Base-by-base conservation (phyloP, 306 rosid genomes). In the Arachis hypogaea region DNA sequence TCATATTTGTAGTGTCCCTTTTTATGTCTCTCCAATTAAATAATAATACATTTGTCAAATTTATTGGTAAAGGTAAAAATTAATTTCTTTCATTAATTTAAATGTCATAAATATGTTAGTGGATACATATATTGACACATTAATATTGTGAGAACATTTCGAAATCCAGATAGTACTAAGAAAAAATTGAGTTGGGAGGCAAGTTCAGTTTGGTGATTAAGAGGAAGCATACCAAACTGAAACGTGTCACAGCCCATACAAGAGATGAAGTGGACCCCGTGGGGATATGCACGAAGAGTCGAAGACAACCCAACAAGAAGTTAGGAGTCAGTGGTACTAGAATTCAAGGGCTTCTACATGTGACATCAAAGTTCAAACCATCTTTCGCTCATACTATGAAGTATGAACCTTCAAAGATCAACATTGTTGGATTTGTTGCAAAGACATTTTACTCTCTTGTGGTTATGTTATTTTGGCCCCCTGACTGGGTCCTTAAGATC, bases 231-330 rank as follows among this genome's bases (percentile, higher is more conserved):
- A 12, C 11, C 45, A 59, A 46, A 59, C 7, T 49, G 12, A 38
- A 50, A 1, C 11, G 28, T 42, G 64, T 38, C 58, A 77, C 16
- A 10, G 3, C 14, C 14, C 11, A 61, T 28, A 42, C 11, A n/a
- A 57, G 58, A 44, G 55, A 56, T 46, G 33, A 44, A 59, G 60
- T 75, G 85, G 78, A 60, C 74, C 76, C 81, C 9, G 11, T 29
- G 49, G 49, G 69, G 46, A 10, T 33, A 51, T 77, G 72, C 7
- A 18, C 44, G 61, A 18, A 18, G 18, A 18, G 18, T 18, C 18
- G 18, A 18, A 51, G 61, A 63, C 58, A 66, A 72, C 50, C 69
- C 44, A 72, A 59, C 72, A 66, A 18, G 52, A 40, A 81, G 62
- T 9, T 47, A 11, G 56, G 52, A 71, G 61, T 72, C 78, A 66